Base-by-base conservation (phyloP, 345 rosid species). In the Zanthoxylum bungeanum region DNA sequence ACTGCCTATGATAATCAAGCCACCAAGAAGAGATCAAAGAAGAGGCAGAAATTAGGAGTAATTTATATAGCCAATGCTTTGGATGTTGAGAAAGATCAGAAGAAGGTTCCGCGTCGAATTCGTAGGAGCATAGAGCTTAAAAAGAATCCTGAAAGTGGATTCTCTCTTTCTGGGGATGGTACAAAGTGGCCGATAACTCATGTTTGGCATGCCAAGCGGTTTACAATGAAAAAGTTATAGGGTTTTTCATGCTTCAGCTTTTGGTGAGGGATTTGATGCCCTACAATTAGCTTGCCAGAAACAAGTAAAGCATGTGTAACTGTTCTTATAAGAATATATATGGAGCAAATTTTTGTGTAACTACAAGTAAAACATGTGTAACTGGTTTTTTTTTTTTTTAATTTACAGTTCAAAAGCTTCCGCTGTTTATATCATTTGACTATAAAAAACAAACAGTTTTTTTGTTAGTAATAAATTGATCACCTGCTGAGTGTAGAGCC, bases 191-290 rank as follows among this genome's bases (percentile, higher is more conserved):
- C 90, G 60, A 89, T 95, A 73, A 94, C 97, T 10, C 98, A 94
- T 76, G 86, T 94, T 55, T 94, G 98, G 98, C 93, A 87, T 72
- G 89, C 95, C 6, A 94, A 94, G 83, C 87, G 97, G 24, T 92
- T 94, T 66, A 83, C 84, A 9, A 92, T 94, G 97, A 64, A 82
- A 53, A 94, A 92, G 85, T 83, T 81, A 51, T 92, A 97, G 92
- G 92, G 98, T 0, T 92, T 86, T 71, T 73, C 97, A 91, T 89
- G 89, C 93, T 74, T 86, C 89, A 44, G 90, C 94, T 69, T 87
- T 88, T 78, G 66, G 27, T 63, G 96, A 91, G 80, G 98, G 91
- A 82, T 90, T 63, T 82, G 79, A 74, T 73, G 83, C 93, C 72
- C 76, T 93, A 52, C 82, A 85, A 72, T 72, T 74, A 47, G 89